Conservation (phyloP, 148 eudicot species). For the Dianthus caryophyllus region DNA sequence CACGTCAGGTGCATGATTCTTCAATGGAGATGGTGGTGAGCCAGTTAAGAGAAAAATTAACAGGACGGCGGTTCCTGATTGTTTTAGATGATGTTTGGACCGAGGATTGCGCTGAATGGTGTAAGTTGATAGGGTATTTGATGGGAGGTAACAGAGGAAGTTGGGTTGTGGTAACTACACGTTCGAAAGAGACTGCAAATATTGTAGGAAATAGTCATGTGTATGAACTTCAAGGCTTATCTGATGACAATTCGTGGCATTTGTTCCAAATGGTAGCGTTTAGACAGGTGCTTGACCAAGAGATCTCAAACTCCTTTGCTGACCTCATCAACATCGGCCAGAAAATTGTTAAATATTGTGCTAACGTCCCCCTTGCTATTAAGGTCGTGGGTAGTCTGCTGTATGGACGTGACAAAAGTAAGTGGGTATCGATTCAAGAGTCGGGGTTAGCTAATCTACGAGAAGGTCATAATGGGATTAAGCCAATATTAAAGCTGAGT, state of each 20-base stretch:
- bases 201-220: not conserved
- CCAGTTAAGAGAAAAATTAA: not conserved
- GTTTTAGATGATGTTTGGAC: constrained; percentile 9
- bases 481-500: constrained; percentile 10
- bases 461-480: not conserved
- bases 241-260: constrained; percentile 1
- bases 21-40: not conserved
- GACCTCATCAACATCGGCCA: constrained; percentile 2
- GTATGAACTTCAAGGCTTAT: not conserved
- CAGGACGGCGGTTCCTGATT: not conserved
- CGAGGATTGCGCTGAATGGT: not conserved
- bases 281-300: constrained; percentile 1
- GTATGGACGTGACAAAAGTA: constrained; percentile 4
- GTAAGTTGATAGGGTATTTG: constrained; percentile 2
- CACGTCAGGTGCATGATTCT: not conserved
- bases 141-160: not conserved
- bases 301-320: not conserved
- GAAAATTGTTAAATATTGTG: constrained; percentile 2
- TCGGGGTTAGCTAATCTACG: constrained; percentile 3
- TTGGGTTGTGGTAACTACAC: constrained; percentile 1
- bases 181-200: not conserved
- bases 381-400: constrained; percentile 3
- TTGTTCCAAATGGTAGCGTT: constrained; percentile 10
- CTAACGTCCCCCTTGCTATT: constrained; percentile 11
- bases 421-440: not conserved